Conservation (phyloP, 2,329 filamentous ascomycete genomes). For the Pyrenophora teres region DNA sequence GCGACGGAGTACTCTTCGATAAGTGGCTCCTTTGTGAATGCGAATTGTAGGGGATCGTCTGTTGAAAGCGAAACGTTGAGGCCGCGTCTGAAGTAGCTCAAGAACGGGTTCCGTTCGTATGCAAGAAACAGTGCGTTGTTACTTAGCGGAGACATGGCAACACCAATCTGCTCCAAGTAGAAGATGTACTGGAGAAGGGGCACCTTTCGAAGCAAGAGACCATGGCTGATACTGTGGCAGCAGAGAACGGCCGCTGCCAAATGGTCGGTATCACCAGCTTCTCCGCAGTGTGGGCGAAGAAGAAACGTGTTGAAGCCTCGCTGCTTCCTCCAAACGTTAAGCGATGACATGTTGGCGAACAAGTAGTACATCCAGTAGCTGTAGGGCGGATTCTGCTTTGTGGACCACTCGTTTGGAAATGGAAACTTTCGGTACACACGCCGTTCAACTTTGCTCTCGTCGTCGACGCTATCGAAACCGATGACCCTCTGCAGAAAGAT, state of each 20-base stretch:
- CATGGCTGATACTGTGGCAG: conserved; percentile 96
- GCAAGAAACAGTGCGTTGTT: conserved; percentile 97
- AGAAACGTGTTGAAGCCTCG: conserved; percentile 96
- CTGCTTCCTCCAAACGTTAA: conserved; percentile 89
- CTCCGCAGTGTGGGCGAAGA: conserved; percentile 90
- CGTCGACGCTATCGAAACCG: conserved; percentile 96
- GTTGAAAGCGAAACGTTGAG: conserved; percentile 96
- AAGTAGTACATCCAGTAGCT: conserved; percentile 99
- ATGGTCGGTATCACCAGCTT: conserved; percentile 96
- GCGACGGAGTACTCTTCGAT: conserved; percentile 99
- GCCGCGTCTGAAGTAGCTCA: conserved; percentile 92
- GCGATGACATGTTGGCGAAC: conserved; percentile 88
- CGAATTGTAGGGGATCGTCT: conserved; percentile 95
- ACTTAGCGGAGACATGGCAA: conserved; percentile 98
- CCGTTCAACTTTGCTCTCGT: conserved; percentile 95
- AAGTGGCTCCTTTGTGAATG: conserved; percentile 95
- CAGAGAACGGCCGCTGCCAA: conserved; percentile 88
- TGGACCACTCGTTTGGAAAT: conserved; percentile 83
- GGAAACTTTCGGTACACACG: conserved; percentile 96
- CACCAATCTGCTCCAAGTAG: conserved; percentile 96
- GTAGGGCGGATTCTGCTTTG: conserved; percentile 95
- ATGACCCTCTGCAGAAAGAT: conserved; percentile 94
- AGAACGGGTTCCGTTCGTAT: conserved; percentile 95
- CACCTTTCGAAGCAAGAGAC: conserved; percentile 88
- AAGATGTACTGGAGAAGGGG: conserved; percentile 95